Conservation (phyloP, 139 green algal species). For the Nannochloris sp. region DNA sequence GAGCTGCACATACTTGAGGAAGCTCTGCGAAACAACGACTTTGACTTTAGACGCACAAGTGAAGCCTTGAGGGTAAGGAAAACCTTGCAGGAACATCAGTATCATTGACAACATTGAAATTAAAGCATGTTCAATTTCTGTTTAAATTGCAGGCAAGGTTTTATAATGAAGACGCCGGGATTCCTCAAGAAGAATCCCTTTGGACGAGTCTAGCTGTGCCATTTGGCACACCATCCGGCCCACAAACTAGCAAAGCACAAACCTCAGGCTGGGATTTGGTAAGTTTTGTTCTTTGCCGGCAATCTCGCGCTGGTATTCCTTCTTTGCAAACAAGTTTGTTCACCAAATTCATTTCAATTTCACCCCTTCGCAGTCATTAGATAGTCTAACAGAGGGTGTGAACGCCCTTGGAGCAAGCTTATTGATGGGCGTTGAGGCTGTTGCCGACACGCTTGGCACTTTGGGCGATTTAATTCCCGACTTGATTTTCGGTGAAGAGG, state of each 20-base stretch:
- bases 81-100: no score
- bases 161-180: neutral
- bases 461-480: conserved; percentile 10
- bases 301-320: neutral
- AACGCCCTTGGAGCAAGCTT: neutral
- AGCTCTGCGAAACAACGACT: neutral
- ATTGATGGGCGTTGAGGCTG: neutral
- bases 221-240: neutral
- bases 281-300: neutral
- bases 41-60: neutral
- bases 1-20: neutral
- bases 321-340: no score
- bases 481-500: neutral
- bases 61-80: neutral
- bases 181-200: neutral
- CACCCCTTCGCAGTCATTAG: neutral
- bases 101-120: neutral
- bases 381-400: conserved; percentile 5
- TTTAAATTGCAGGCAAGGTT: conserved; percentile 1
- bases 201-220: neutral
- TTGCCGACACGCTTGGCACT: conserved; percentile 4
- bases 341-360: neutral
- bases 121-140: neutral
- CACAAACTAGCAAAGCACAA: neutral
- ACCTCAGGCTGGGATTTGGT: neutral